Base-by-base conservation (phyloP, 2,329 filamentous ascomycete genomes). In the Elsinoe necatrix region DNA sequence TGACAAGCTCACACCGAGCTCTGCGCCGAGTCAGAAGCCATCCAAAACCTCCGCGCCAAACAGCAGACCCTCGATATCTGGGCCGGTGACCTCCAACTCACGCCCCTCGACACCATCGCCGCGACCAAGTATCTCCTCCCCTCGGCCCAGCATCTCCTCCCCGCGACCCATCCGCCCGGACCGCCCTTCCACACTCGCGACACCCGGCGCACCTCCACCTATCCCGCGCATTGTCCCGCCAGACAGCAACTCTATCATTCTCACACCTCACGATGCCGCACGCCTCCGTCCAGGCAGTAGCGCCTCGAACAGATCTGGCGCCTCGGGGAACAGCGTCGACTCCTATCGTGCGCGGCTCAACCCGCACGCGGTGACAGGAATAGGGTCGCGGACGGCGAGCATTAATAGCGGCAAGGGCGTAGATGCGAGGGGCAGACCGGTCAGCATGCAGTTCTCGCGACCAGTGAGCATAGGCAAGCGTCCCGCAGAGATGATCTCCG, bases 1-100 rank as follows among this genome's bases (percentile, higher is more conserved):
- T 25, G 86, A 89, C 67, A 74, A 75, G 63, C 71, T 80, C 59
- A 66, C 73, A 54, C 65, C 66, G 59, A 72, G 72, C 76, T 81
- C 62, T 63, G 80, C 23, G 48, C 62, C 9, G 43, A 55, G 23
- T 31, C 20, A 14, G 20, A 45, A 62, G 63, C 65, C 54, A 59
- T 73, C 63, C 69, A 71, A 65, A 66, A 73, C 25, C 47, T 69
- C 68, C 9, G 62, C 60, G 45, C 60, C 61, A 58, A 63, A 62
- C 25, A 62, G 62, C 12, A 63, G 21, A 60, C 73, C 63, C 69
- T 70, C 65, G 66, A 73, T 25, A 51, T 69, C 67, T 11, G 62
- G 60, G 39, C 59, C 60, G 58, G 63, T 61, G 16, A 61, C 62
- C 9, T 63, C 63, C 27, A 56, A 51, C 47, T 35, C 67, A 18